These are phyloP conservation scores for Saturnispora ahearnii DNA, from an alignment of 805 yeast species.

Conservation along the genomic window DNA sequence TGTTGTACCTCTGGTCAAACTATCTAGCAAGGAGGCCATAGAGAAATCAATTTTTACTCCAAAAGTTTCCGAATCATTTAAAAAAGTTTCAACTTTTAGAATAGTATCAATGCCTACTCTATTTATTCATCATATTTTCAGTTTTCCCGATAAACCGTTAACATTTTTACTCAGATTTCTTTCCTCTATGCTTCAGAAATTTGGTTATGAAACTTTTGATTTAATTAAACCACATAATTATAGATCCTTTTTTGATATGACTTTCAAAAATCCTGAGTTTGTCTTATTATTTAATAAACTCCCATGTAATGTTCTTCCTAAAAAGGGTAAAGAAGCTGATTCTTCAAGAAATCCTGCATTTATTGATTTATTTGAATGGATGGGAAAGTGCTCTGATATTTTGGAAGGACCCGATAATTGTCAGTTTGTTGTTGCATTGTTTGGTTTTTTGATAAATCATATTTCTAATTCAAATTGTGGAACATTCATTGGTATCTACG, in stretches of 20 bases:
- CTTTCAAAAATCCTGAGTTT: slow-evolving; percentile 47
- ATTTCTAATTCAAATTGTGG: slow-evolving; percentile 19
- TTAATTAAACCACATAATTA: slow-evolving; percentile 42
- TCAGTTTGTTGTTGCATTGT: slow-evolving; percentile 43
- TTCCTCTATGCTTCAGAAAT: slow-evolving; percentile 32
- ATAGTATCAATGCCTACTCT: slow-evolving; percentile 32
- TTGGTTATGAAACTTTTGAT: slow-evolving; percentile 46
- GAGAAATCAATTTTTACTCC: slow-evolving; percentile 22
- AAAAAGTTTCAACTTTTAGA: slow-evolving; percentile 21
- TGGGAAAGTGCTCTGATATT: slow-evolving; percentile 31
- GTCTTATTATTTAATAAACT: slow-evolving; percentile 27
- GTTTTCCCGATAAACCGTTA: slow-evolving; percentile 39
- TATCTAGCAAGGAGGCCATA: slow-evolving; percentile 30
- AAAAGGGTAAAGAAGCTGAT: slow-evolving; percentile 8
- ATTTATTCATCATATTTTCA: slow-evolving; percentile 43
- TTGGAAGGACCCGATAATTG: slow-evolving; percentile 41
- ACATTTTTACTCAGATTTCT: slow-evolving; percentile 50
- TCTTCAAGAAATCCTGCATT: slow-evolving; percentile 21
- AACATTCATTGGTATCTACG: slow-evolving; percentile 19
- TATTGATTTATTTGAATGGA: slow-evolving; percentile 49
- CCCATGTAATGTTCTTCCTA: slow-evolving; percentile 6
- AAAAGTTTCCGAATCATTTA: slow-evolving; percentile 18
- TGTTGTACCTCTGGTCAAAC: slow-evolving; percentile 29
- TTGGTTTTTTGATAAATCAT: slow-evolving; percentile 37
- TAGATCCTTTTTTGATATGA: slow-evolving; percentile 49